A percentile compares a stretch with the other conserved stretches of the same genome.
Evolutionary conservation across 139 green algal genomes (phyloP).

Genomic region (Closterium sp.): DNA sequence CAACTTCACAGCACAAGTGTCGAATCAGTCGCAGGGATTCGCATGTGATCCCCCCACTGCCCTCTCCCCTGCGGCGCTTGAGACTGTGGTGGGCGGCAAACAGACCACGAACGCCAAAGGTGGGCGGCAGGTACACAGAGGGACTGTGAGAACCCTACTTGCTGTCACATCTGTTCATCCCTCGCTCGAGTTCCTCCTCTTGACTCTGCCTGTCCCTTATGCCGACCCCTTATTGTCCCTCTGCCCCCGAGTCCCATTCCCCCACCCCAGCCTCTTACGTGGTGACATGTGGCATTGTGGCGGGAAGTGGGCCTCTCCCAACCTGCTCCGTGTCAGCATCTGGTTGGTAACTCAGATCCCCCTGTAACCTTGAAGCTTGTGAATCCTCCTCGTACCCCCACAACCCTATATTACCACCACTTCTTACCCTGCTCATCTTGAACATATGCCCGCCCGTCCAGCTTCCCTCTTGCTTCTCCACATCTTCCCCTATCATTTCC

Average conservation of each 20-base stretch:
- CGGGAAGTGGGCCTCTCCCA: not conserved
- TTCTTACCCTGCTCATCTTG: too few species aligned
- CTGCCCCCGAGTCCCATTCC: not conserved
- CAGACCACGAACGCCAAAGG: not conserved
- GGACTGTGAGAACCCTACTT: too few species aligned
- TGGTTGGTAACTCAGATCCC: not conserved
- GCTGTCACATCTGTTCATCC: too few species aligned
- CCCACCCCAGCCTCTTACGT: slow-evolving; percentile 5
- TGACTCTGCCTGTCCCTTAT: too few species aligned
- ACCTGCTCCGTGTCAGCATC: not conserved
- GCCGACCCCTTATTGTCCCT: too few species aligned
- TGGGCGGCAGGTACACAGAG: not conserved
- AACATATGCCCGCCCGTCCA: too few species aligned
- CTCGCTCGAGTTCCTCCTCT: too few species aligned
- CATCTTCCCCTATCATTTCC: too few species aligned
- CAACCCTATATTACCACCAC: too few species aligned
- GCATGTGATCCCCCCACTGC: not conserved
- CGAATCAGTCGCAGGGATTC: not conserved
- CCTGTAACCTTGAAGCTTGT: not conserved
- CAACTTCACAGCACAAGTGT: slow-evolving; percentile 11
- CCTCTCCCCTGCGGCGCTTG: not conserved
- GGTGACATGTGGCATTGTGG: slow-evolving; percentile 16
- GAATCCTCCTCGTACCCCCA: too few species aligned
- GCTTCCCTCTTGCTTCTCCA: too few species aligned
- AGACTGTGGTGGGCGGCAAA: not conserved